Conservation (phyloP, 129 eudicot genomes). For the Chrysanthemum seticuspe region DNA sequence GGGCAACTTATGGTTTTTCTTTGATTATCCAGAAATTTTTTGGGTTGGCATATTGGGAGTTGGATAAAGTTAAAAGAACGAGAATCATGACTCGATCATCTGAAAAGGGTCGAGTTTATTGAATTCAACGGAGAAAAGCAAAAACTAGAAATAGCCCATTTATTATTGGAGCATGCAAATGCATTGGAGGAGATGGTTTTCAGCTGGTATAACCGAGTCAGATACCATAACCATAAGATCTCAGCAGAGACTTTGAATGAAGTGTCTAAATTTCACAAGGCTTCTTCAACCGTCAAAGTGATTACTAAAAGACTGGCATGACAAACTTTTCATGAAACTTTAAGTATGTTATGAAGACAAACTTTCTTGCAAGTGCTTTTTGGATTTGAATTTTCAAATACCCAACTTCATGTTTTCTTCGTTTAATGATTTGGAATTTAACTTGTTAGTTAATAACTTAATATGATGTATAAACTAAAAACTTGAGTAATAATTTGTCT, state of each 20-base stretch:
- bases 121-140: conserved; percentile 11
- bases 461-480: too few relatives aligned
- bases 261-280: conserved; percentile 12
- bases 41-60: not conserved
- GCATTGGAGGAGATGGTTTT: conserved; percentile 30
- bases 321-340: not conserved
- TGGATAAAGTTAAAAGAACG: not conserved
- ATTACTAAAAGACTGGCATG: not conserved
- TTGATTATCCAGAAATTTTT: not conserved
- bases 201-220: conserved; percentile 3
- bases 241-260: conserved; percentile 2
- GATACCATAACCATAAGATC: not conserved
- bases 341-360: too few relatives aligned
- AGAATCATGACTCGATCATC: not conserved
- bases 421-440: not conserved
- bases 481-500: too few relatives aligned
- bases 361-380: not conserved
- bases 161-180: not conserved
- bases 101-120: conserved; percentile 3
- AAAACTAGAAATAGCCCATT: not conserved
- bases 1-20: not conserved
- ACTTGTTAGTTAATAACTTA: not conserved
- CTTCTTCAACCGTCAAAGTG: conserved; percentile 19
- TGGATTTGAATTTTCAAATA: not conserved
- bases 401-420: not conserved